Conservation (phyloP, 2,329 filamentous ascomycete genomes). For the Microdochium trichocladiopsis region DNA sequence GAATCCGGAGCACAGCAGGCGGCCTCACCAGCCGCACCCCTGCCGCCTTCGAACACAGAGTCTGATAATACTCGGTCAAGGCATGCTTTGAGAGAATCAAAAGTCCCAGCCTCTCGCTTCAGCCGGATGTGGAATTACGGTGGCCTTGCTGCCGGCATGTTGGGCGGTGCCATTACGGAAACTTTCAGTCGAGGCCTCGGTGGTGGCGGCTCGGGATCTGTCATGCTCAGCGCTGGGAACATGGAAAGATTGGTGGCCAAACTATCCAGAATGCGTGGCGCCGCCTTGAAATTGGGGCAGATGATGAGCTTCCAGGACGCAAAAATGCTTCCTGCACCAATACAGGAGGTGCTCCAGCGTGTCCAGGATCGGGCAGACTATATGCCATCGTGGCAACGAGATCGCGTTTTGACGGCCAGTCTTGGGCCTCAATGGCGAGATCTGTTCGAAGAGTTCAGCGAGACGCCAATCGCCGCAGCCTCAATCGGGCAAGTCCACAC, state of each 20-base stretch:
- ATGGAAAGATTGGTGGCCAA: conserved; percentile 91
- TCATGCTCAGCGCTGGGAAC: conserved; percentile 82
- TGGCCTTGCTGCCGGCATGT: conserved; percentile 89
- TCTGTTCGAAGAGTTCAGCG: conserved; percentile 77
- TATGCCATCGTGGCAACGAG: conserved; percentile 90
- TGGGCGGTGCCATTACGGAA: conserved; percentile 85
- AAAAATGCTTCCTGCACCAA: conserved; percentile 83
- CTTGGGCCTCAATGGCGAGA: conserved; percentile 80
- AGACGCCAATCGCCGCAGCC: conserved; percentile 86
- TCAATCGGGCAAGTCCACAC: conserved; percentile 96
- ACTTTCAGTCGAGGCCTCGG: conserved; percentile 74
- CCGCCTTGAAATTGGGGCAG: conserved; percentile 93
- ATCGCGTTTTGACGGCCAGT: conserved; percentile 73
- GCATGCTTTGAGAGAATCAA: conserved; percentile 70
- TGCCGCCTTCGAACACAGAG: background rate
- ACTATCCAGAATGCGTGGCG: conserved; percentile 91
- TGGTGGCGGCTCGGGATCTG: conserved; percentile 59
- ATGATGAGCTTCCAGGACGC: conserved; percentile 98
- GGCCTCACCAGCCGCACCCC: conserved; percentile 2
- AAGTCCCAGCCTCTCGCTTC: conserved; percentile 80
- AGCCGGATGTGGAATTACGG: conserved; percentile 92
- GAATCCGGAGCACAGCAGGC: conserved; percentile 12
- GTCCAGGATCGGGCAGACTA: conserved; percentile 97
- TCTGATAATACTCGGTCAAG: conserved; percentile 33
- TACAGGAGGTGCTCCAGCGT: conserved; percentile 84